phyloP scores from a whole-genome alignment of 2,329 filamentous ascomycete species.

The Paracamarosporium sp. region DNA sequence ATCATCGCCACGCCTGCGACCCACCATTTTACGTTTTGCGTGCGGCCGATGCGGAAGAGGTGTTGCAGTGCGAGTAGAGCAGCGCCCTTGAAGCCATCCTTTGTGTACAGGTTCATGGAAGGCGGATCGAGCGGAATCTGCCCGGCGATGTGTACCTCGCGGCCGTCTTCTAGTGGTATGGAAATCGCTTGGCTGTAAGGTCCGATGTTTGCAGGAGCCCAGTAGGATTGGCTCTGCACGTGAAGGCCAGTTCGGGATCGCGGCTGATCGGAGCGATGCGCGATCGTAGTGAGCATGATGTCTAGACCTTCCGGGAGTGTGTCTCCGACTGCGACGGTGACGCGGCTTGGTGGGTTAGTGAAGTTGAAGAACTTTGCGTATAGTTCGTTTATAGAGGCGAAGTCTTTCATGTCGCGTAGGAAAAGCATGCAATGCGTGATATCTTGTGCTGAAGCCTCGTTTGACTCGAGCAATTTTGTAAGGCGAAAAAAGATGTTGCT shows the following conservation, averaged over 20 bases:
- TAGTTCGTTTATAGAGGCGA: constrained; percentile 73
- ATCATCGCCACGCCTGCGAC: constrained; percentile 69
- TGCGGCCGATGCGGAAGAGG: constrained; percentile 80
- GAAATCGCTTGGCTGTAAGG: constrained; percentile 91
- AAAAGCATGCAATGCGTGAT: constrained; percentile 65
- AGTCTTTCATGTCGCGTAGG: constrained; percentile 81
- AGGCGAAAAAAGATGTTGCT: constrained; percentile 48
- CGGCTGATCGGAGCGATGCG: constrained; percentile 30
- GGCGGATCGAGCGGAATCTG: constrained; percentile 89
- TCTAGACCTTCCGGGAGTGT: constrained; percentile 64
- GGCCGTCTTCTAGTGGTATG: constrained; percentile 33
- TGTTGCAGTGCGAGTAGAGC: constrained; percentile 82
- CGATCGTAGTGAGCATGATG: constrained; percentile 65
- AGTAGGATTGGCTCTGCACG: constrained; percentile 93
- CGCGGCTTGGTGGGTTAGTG: constrained; percentile 83
- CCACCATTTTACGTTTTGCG: constrained; percentile 77
- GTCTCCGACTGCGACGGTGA: constrained; percentile 80
- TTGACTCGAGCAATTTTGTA: constrained; percentile 28
- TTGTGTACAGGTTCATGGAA: constrained; percentile 69
- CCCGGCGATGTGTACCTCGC: constrained; percentile 75
- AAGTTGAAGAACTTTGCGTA: constrained; percentile 78
- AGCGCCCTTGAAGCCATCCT: constrained; percentile 60
- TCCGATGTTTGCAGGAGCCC: constrained; percentile 97
- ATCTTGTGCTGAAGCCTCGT: constrained; percentile 29
- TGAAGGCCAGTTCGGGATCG: constrained; percentile 67